A percentile compares a stretch with the other conserved stretches of the same genome.
These are phyloP conservation scores for Tephrocybe sp. DNA, from an alignment of 768 basidiomycete genomes.

Conservation along the genomic window DNA sequence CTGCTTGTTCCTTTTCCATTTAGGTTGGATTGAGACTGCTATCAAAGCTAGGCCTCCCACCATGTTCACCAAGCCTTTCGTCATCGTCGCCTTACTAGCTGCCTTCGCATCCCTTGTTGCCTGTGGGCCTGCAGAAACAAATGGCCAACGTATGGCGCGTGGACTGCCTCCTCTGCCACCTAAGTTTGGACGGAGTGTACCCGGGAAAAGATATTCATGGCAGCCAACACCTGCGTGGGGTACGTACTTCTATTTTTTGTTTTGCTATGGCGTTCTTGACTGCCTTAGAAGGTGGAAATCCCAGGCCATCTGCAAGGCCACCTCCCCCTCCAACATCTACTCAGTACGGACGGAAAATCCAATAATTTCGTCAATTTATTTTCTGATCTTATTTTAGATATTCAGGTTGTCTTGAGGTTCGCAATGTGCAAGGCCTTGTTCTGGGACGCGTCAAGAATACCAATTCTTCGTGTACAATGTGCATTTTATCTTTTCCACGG, in stretches of 20 bases:
- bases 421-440: constrained; percentile 23
- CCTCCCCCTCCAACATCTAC: constrained; percentile 25
- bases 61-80: constrained; percentile 19
- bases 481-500: not conserved
- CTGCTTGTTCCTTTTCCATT: not conserved
- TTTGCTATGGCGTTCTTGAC: not conserved
- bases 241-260: constrained; percentile 11
- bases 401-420: constrained; percentile 36
- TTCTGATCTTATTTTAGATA: constrained; percentile 19
- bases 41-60: constrained; percentile 5
- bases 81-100: constrained; percentile 23
- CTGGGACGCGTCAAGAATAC: constrained; percentile 33
- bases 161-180: constrained; percentile 40
- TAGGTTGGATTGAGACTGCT: not conserved
- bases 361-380: not conserved
- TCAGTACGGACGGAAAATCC: constrained; percentile 18
- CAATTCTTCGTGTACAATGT: constrained; percentile 25
- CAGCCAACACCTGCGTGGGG: constrained; percentile 26
- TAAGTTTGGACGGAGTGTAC: constrained; percentile 28
- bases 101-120: constrained; percentile 17
- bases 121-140: constrained; percentile 30
- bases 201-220: constrained; percentile 19
- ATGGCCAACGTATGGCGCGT: constrained; percentile 41
- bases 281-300: constrained; percentile 15
- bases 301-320: constrained; percentile 10